Conservation (phyloP, 805 yeast species). For the Yarrowia osloensis region DNA sequence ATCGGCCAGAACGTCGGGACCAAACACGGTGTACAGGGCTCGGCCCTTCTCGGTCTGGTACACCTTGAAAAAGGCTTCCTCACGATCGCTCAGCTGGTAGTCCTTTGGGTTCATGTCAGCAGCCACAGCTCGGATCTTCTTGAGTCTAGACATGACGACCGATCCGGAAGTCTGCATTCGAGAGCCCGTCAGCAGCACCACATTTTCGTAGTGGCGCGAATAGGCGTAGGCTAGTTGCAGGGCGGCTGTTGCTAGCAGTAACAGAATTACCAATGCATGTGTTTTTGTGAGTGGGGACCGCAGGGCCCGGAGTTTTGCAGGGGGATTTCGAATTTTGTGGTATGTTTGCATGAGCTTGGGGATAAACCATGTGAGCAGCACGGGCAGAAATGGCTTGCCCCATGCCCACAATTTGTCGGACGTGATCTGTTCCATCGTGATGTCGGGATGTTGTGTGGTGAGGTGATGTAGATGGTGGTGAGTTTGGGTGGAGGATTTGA, state of each 20-base stretch:
- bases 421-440: slow-evolving; percentile 21
- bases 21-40: slow-evolving; percentile 35
- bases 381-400: slow-evolving; percentile 22
- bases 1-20: slow-evolving; percentile 35
- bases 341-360: slow-evolving; percentile 23
- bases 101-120: slow-evolving; percentile 11
- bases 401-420: slow-evolving; percentile 25
- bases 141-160: slow-evolving; percentile 33
- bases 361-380: slow-evolving; percentile 20
- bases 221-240: slow-evolving; percentile 17
- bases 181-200: slow-evolving; percentile 33
- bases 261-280: slow-evolving; percentile 24
- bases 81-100: slow-evolving; percentile 10
- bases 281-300: slow-evolving; percentile 20
- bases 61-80: slow-evolving; percentile 32
- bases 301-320: slow-evolving; percentile 27
- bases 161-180: slow-evolving; percentile 34
- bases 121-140: slow-evolving; percentile 18
- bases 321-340: slow-evolving; percentile 24
- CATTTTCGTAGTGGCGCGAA: slow-evolving; percentile 31
- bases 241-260: slow-evolving; percentile 13
- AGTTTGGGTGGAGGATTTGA: slow-evolving; percentile 26
- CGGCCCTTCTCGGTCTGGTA: slow-evolving; percentile 33
- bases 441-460: background rate
- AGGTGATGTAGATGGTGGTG: background rate